Percentiles rank a stretch among this genome's conserved stretches.
phyloP scores from a whole-genome alignment of 345 rosid genomes.

The Arabidopsis thaliana region DNA sequence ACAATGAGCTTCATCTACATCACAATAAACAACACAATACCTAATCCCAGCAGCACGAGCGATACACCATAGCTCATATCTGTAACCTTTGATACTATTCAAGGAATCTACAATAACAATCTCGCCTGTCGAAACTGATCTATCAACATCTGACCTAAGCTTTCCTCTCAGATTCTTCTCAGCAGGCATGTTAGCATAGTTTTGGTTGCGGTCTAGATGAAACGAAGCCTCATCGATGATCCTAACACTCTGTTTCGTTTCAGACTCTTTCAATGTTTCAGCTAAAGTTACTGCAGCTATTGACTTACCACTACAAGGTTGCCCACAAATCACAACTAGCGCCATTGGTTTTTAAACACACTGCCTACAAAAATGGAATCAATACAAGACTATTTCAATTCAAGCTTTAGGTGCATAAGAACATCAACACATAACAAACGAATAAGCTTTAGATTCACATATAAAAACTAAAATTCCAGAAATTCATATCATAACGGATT shows the following conservation, averaged over 20 bases:
- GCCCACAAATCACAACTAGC: conserved; percentile 90
- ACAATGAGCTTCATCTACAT: conserved; percentile 68
- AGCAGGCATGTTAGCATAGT: conserved; percentile 84
- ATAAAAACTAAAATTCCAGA: conserved; percentile 1
- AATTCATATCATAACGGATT: background rate
- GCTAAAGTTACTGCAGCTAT: conserved; percentile 64
- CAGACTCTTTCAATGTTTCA: conserved; percentile 71
- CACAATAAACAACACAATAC: conserved; percentile 79
- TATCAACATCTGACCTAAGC: conserved; percentile 95
- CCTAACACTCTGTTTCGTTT: conserved; percentile 62
- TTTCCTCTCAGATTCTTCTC: conserved; percentile 96
- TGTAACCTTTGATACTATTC: conserved; percentile 93
- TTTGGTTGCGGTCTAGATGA: conserved; percentile 89
- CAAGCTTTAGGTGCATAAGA: background rate
- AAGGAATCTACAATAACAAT: conserved; percentile 88
- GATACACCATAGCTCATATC: conserved; percentile 95
- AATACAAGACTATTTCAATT: background rate
- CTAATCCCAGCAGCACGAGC: conserved; percentile 91
- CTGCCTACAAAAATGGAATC: conserved; percentile 33
- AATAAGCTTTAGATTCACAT: conserved; percentile 17
- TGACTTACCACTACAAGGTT: conserved; percentile 96
- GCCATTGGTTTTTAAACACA: conserved; percentile 60
- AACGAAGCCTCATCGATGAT: conserved; percentile 76
- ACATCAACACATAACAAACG: conserved; percentile 7
- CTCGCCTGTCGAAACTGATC: conserved; percentile 86